Conservation (phyloP, 768 basidiomycete genomes). For the Auriscalpium vulgare region DNA sequence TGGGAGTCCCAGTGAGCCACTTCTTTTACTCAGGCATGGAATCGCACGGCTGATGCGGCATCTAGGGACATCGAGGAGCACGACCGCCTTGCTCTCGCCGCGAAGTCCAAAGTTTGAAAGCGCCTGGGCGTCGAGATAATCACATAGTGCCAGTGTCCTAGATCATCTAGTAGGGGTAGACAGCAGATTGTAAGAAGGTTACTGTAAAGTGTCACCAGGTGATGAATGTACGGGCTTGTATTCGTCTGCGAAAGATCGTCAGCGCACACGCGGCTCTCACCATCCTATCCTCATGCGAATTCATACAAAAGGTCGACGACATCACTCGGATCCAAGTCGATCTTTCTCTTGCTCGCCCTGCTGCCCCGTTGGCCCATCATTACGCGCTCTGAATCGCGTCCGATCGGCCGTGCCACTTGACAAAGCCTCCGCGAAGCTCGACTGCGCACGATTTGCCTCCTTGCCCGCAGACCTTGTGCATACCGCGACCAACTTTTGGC, state of each 20-base stretch:
- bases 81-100: conserved; percentile 45
- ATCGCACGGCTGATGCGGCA: conserved; percentile 6
- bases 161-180: background rate
- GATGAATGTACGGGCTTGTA: no score
- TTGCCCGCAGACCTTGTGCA: background rate
- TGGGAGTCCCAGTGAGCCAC: conserved; percentile 67
- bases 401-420: background rate
- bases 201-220: background rate
- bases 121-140: background rate
- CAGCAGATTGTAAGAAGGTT: background rate
- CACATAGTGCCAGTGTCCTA: no score
- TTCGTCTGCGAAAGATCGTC: no score
- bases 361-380: no score
- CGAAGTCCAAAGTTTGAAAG: background rate
- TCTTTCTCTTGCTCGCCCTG: no score
- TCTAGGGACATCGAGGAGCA: conserved; percentile 70
- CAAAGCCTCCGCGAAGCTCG: background rate
- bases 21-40: conserved; percentile 3
- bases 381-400: background rate
- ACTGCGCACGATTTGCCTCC: background rate
- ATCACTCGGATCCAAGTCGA: no score
- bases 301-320: no score
- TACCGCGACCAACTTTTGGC: no score
- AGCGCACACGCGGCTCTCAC: no score
- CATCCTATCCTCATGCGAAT: no score